These are phyloP conservation scores for Gaillardinia entomophila DNA, from an alignment of 805 yeast genomes.

Conservation along the genomic window DNA sequence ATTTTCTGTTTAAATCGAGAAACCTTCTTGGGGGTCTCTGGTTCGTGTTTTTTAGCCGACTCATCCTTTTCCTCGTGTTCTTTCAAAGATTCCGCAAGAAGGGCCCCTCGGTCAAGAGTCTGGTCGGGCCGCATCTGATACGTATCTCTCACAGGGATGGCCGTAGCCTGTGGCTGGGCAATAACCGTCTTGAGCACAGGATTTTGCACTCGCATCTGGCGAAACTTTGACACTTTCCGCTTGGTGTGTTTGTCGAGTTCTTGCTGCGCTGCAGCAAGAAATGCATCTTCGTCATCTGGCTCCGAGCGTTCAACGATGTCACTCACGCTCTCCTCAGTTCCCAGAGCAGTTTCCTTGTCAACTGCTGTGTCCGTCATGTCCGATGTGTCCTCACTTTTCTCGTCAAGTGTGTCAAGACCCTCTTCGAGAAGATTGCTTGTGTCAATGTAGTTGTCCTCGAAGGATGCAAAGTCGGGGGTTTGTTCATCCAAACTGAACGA, in stretches of 20 bases:
- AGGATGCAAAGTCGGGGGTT: neutral
- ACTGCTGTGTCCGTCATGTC: too few relatives aligned
- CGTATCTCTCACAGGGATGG: neutral
- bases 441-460: neutral
- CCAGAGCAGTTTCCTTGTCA: too few relatives aligned
- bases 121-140: neutral
- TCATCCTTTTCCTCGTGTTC: slow-evolving; percentile 7
- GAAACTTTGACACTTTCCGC: slow-evolving; percentile 6
- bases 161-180: too few relatives aligned
- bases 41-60: neutral
- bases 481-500: neutral
- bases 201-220: slow-evolving; percentile 7
- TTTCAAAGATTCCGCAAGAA: slow-evolving; percentile 8
- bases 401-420: neutral
- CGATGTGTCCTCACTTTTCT: neutral
- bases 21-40: slow-evolving; percentile 1
- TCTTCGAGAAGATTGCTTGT: neutral
- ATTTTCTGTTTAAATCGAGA: slow-evolving; percentile 5
- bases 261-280: too few relatives aligned
- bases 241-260: too few relatives aligned
- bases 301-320: too few relatives aligned
- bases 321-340: neutral
- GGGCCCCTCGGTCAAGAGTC: slow-evolving; percentile 6
- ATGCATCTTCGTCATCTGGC: neutral
- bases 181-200: slow-evolving; percentile 1